Evolutionary conservation across 306 rosid species (phyloP), one percentile per base, ranked within the genome.

Genomic region (Castanopsis chinensis): DNA sequence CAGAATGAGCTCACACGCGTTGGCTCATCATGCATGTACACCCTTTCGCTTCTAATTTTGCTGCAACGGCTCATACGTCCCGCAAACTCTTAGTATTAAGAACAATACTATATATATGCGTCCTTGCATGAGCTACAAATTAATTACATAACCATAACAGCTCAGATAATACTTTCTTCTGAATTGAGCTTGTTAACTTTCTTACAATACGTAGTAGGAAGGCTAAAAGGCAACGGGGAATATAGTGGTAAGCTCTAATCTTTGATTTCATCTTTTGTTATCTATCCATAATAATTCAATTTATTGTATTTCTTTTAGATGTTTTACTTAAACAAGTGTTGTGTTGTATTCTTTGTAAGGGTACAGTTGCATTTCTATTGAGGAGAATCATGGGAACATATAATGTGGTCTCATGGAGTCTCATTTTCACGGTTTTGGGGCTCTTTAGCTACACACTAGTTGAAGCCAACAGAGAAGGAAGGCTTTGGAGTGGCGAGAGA

Each of bases 401-500:
- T n/a, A 54, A 60, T 21, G 70, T 23, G 60, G 69, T 83, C 64
- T 69, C 57, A 20, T 37, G 81, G 78, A 58, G 54, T 67, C 74
- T 78, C 68, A 65, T 56, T 58, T 21, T 86, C 63, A 54, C 78
- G 76, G 84, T 61, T 41, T 20, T 75, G 63, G 80, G 75, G 60
- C 33, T 81, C n/a, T 27, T 77, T 28, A 30, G 71, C 57, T 4
- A 19, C 52, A 37, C 56, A 28, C 35, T 75, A 33, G 77, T 75
- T 65, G 80, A 78, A 11, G 89, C 89, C 35, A 58, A 85, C 3
- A 79, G 82, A 64, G 77, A 74, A 74, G 76, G 77, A 75, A 82
- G 45, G 80, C 67, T 71, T 41, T 41, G 19, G 58, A 72, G 71
- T 58, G 64, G 41, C 4, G 33, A 27, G 72, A 85, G 43, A 32